These are phyloP conservation scores for Lodderomyces pseudojiufengensis DNA, from an alignment of 1,139 yeast genomes.

Conservation along the genomic window DNA sequence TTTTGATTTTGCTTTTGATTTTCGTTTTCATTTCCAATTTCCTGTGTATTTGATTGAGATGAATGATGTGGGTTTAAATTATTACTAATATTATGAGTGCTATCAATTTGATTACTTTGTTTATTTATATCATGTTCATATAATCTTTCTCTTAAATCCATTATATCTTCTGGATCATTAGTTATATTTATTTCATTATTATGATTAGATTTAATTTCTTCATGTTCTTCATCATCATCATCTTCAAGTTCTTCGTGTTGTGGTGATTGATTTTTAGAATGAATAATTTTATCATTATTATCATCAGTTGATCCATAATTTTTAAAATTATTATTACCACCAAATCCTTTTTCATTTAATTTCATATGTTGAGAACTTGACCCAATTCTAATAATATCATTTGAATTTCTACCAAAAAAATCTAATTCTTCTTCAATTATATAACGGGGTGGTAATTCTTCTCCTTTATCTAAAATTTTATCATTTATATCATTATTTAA, in stretches of 20 bases:
- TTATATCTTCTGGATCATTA: constrained; percentile 36
- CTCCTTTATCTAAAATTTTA: constrained; percentile 66
- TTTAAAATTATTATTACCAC: not conserved
- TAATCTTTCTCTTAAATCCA: constrained; percentile 36
- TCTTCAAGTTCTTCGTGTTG: too few relatives aligned
- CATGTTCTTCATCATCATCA: constrained; percentile 13
- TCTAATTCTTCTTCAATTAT: constrained; percentile 56
- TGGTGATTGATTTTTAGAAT: too few relatives aligned
- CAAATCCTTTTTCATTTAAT: constrained; percentile 10
- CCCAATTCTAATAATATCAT: constrained; percentile 19
- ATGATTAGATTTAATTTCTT: constrained; percentile 17
- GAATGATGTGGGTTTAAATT: constrained; percentile 1
- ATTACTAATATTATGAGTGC: constrained; percentile 7
- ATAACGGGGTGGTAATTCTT: constrained; percentile 66
- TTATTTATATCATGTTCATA: constrained; percentile 29
- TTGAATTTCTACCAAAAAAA: constrained; percentile 51
- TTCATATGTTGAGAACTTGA: constrained; percentile 21
- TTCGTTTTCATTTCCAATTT: too few relatives aligned
- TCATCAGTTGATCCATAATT: too few relatives aligned
- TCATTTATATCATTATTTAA: constrained; percentile 24
- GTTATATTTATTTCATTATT: constrained; percentile 23
- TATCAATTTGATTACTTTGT: too few relatives aligned
- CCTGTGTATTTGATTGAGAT: too few relatives aligned
- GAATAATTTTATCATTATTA: constrained; percentile 6
- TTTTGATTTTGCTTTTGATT: too few relatives aligned